A percentile compares a stretch with the other conserved stretches of the same genome.
Conservation (phyloP, 371 early-diverging fungal genomes). For the Apophysomyces sp. region DNA sequence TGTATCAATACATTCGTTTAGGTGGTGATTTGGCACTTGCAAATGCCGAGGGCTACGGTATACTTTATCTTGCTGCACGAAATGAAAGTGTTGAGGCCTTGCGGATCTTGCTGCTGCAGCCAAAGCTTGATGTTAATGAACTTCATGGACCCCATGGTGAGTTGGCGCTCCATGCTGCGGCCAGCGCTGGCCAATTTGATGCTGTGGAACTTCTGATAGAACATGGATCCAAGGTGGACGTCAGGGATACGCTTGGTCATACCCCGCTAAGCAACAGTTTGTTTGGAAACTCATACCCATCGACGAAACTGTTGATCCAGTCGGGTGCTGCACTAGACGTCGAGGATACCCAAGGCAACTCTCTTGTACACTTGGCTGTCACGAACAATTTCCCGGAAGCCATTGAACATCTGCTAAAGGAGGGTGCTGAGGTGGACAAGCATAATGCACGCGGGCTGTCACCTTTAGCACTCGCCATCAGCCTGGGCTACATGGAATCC, state of each 20-base stretch:
- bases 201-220: slow-evolving; percentile 47
- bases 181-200: slow-evolving; percentile 29
- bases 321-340: slow-evolving; percentile 41
- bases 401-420: slow-evolving; percentile 20
- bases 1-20: slow-evolving; percentile 41
- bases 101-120: slow-evolving; percentile 39
- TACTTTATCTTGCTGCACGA: slow-evolving; percentile 43
- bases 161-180: slow-evolving; percentile 43
- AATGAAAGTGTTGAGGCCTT: slow-evolving; percentile 43
- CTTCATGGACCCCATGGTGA: slow-evolving; percentile 46
- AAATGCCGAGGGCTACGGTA: slow-evolving; percentile 33
- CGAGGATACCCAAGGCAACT: slow-evolving; percentile 66
- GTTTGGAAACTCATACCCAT: slow-evolving; percentile 27
- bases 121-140: slow-evolving; percentile 30
- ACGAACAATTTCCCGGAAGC: slow-evolving; percentile 28
- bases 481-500: slow-evolving; percentile 26
- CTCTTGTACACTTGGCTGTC: slow-evolving; percentile 52
- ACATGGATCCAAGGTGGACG: slow-evolving; percentile 45
- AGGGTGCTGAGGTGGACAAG: slow-evolving; percentile 21
- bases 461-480: slow-evolving; percentile 45
- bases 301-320: slow-evolving; percentile 32
- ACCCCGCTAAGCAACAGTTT: slow-evolving; percentile 51
- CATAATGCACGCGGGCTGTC: slow-evolving; percentile 37
- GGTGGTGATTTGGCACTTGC: slow-evolving; percentile 15
- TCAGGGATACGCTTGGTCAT: slow-evolving; percentile 67